phyloP scores from a whole-genome alignment of 2,329 filamentous ascomycete genomes.

The Fusarium avenaceum region DNA sequence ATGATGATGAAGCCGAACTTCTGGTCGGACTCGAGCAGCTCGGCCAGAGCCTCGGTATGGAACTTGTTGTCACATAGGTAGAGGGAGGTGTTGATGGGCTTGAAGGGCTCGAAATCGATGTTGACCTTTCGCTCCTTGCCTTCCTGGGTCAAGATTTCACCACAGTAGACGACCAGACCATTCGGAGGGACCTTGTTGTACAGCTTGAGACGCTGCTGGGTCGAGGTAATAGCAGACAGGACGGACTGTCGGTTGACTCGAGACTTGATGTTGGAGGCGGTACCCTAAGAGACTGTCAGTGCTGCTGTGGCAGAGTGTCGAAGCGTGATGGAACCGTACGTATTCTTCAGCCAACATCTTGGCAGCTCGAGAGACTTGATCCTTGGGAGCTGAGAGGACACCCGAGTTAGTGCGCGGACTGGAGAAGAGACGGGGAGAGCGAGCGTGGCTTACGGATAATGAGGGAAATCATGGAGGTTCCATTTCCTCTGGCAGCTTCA shows the following conservation, averaged over 20 bases:
- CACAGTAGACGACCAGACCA: conserved; percentile 97
- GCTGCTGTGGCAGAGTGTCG: conserved; percentile 1
- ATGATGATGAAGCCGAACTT: conserved; percentile 99
- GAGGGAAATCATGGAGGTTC: conserved; percentile 99
- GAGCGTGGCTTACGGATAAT: conserved; percentile 83
- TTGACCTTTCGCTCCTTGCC: conserved; percentile 99
- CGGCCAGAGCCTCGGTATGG: conserved; percentile 96
- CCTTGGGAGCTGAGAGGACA: conserved; percentile 82
- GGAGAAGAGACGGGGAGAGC: not conserved
- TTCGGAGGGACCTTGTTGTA: conserved; percentile 99
- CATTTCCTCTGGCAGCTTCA: conserved; percentile 96
- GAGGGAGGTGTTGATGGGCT: conserved; percentile 99
- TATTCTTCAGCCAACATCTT: conserved; percentile 99
- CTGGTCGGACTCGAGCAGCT: conserved; percentile 97
- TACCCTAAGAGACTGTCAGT: conserved; percentile 73
- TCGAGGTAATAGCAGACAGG: conserved; percentile 97
- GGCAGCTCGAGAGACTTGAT: conserved; percentile 93
- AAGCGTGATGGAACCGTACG: conserved; percentile 65
- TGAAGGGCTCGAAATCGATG: conserved; percentile 99
- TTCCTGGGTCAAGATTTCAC: conserved; percentile 99
- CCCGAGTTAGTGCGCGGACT: conserved; percentile 48
- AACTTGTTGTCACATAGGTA: conserved; percentile 99
- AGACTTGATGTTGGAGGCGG: conserved; percentile 99
- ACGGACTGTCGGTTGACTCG: conserved; percentile 99
- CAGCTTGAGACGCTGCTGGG: conserved; percentile 97